A percentile compares a stretch with the other conserved stretches of the same genome.
phyloP scores from a whole-genome alignment of 495 filamentous ascomycete genomes.

The Melanomma pulvis-pyrius region DNA sequence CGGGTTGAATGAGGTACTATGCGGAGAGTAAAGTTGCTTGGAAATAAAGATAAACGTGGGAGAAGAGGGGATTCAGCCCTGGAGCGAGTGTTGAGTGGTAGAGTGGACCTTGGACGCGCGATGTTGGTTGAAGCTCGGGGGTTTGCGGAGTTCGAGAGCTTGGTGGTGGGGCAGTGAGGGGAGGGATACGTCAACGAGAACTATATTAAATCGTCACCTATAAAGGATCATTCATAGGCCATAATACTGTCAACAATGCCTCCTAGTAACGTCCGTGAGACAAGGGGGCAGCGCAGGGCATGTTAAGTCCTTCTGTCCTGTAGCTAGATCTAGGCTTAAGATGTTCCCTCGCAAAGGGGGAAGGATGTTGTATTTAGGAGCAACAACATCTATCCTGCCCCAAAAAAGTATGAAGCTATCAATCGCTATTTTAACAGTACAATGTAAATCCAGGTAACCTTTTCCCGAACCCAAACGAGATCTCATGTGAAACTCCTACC shows the following conservation, averaged over 20 bases:
- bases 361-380: too few relatives aligned
- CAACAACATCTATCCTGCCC: too few relatives aligned
- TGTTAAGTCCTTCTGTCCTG: too few relatives aligned
- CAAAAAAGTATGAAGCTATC: too few relatives aligned
- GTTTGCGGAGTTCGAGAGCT: constrained; percentile 27
- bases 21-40: not conserved
- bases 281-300: too few relatives aligned
- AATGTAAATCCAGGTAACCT: not conserved
- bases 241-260: too few relatives aligned
- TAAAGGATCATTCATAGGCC: not conserved
- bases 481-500: constrained; percentile 23
- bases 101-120: not conserved
- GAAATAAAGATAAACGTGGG: not conserved
- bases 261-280: too few relatives aligned
- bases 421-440: too few relatives aligned
- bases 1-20: not conserved
- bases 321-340: too few relatives aligned
- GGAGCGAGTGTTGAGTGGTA: not conserved
- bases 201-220: not conserved
- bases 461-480: not conserved
- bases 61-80: not conserved
- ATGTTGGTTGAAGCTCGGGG: constrained; percentile 15
- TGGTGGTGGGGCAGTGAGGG: not conserved
- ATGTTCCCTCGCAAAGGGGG: too few relatives aligned
- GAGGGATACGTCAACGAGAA: constrained; percentile 1